Percentiles rank a stretch among this genome's conserved stretches.
Conservation (phyloP, 1,284 basidiomycete species). For the Sanghuangporus weigelae region DNA sequence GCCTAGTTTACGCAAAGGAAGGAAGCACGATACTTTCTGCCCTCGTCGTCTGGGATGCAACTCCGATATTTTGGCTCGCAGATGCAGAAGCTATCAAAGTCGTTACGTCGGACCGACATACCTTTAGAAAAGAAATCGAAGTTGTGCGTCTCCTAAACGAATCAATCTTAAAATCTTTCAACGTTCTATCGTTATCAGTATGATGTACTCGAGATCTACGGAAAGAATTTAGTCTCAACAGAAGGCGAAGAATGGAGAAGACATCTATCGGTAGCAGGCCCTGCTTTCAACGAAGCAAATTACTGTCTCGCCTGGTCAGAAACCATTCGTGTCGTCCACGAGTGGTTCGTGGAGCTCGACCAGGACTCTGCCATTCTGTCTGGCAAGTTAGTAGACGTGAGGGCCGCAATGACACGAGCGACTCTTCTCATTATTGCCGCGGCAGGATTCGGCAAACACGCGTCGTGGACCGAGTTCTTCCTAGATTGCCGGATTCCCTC, state of each 20-base stretch:
- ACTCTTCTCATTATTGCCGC: conserved; percentile 18
- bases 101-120: conserved; percentile 10
- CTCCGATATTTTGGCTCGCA: conserved; percentile 14
- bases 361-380: conserved; percentile 5
- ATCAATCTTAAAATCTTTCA: not conserved
- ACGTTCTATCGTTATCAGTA: not conserved
- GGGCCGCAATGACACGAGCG: conserved; percentile 3
- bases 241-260: conserved; percentile 27
- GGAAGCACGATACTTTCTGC: conserved; percentile 11
- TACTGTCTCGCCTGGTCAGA: conserved; percentile 19
- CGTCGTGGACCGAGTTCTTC: conserved; percentile 8
- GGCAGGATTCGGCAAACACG: conserved; percentile 19
- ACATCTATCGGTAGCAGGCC: conserved; percentile 23
- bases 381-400: conserved; percentile 16
- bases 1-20: conserved; percentile 7
- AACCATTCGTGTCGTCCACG: conserved; percentile 19
- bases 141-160: not conserved
- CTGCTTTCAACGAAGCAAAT: conserved; percentile 20
- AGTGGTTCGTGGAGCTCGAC: conserved; percentile 19
- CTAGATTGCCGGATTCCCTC: not conserved
- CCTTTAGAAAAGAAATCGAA: conserved; percentile 10
- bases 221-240: conserved; percentile 24
- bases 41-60: conserved; percentile 5
- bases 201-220: conserved; percentile 18
- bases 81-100: conserved; percentile 11